Conservation (phyloP, 495 filamentous ascomycete species). For the Haplographium delicatum region DNA sequence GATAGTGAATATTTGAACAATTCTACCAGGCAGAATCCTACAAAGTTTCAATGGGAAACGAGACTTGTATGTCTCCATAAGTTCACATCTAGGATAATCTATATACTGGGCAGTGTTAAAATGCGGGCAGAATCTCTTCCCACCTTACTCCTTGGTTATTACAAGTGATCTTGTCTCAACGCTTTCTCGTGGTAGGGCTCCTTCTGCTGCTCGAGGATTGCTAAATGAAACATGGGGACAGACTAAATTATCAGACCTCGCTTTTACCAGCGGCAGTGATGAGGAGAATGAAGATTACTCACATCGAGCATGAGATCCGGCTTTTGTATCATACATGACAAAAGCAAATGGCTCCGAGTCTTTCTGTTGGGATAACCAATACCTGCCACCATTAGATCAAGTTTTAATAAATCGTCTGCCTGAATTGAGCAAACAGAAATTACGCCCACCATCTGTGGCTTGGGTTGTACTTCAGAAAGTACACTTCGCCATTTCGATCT, state of each 20-base stretch:
- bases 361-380: constrained; percentile 2
- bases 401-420: no score
- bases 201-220: constrained; percentile 1
- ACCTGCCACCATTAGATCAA: background rate
- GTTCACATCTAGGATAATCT: no score
- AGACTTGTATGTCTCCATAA: no score
- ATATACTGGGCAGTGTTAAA: no score
- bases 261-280: background rate
- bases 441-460: constrained; percentile 1
- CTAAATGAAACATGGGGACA: constrained; percentile 16
- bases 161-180: background rate
- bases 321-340: constrained; percentile 5
- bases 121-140: no score
- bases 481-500: constrained; percentile 1
- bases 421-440: background rate
- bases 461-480: constrained; percentile 1
- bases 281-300: background rate
- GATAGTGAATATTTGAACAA: no score
- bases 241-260: constrained; percentile 3
- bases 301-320: background rate
- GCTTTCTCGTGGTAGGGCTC: background rate
- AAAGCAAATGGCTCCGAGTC: constrained; percentile 1
- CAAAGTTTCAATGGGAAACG: no score
- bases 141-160: background rate
- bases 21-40: no score